Percentiles rank a stretch among this genome's conserved stretches.
phyloP scores from a whole-genome alignment of 306 rosid genomes.

The Sphenostylis stenocarpa region DNA sequence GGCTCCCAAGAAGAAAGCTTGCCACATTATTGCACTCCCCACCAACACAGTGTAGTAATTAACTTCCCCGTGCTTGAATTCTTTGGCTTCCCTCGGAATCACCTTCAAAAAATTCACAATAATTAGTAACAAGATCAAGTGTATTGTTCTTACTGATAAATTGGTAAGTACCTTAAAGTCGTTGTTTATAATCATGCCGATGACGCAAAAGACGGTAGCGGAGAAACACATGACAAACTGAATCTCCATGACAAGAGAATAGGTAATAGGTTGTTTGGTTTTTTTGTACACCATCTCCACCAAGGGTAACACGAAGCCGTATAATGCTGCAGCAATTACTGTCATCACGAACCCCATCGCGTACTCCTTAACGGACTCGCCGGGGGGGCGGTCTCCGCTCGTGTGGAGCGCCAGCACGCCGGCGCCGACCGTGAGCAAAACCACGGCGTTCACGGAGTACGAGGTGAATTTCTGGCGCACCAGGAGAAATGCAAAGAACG shows the following conservation, averaged over 20 bases:
- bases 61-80: conserved; percentile 47
- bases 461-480: conserved; percentile 67
- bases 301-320: conserved; percentile 76
- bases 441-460: conserved; percentile 58
- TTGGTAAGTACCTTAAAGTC: conserved; percentile 63
- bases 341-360: conserved; percentile 59
- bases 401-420: conserved; percentile 66
- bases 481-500: conserved; percentile 44
- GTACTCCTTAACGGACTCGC: conserved; percentile 59
- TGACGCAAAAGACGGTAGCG: conserved; percentile 59
- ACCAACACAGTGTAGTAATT: conserved; percentile 57
- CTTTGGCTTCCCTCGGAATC: conserved; percentile 68
- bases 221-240: conserved; percentile 60
- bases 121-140: neutral
- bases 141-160: too few species aligned
- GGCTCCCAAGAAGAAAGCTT: conserved; percentile 71
- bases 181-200: conserved; percentile 72
- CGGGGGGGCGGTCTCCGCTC: conserved; percentile 61
- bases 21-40: conserved; percentile 60
- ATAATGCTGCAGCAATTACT: conserved; percentile 56
- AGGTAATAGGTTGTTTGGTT: conserved; percentile 57
- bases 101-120: conserved; percentile 36
- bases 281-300: conserved; percentile 62
- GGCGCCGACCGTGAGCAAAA: conserved; percentile 62
- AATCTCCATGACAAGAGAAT: conserved; percentile 70